Evolutionary conservation across 805 yeast species (phyloP).

Genomic region (Myxozyma lipomycoides): DNA sequence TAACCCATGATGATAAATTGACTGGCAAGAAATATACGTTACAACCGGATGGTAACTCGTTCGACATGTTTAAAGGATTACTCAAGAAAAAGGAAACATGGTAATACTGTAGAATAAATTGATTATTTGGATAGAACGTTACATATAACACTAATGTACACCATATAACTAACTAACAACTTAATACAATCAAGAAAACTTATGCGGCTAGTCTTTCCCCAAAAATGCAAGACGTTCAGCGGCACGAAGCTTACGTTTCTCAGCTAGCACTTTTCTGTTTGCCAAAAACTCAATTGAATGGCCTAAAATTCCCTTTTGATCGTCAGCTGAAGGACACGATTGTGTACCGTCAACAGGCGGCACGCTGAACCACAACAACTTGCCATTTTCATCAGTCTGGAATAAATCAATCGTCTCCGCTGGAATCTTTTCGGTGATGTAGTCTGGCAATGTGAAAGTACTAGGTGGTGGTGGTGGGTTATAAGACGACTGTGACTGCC

Average conservation of each 20-base stretch:
- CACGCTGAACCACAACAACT: conserved; percentile 31
- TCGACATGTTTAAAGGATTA: conserved; percentile 88
- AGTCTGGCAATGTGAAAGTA: conserved; percentile 37
- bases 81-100: conserved; percentile 52
- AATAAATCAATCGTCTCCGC: conserved; percentile 26
- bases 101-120: neutral
- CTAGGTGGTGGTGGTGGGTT: conserved; percentile 37
- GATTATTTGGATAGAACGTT: too few relatives aligned
- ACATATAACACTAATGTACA: too few relatives aligned
- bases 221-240: conserved; percentile 4
- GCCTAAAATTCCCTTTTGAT: conserved; percentile 19
- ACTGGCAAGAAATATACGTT: conserved; percentile 61
- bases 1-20: conserved; percentile 43
- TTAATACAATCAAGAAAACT: too few relatives aligned
- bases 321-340: neutral
- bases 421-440: conserved; percentile 27
- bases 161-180: neutral
- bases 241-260: conserved; percentile 21
- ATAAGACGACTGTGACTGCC: conserved; percentile 18
- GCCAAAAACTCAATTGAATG: conserved; percentile 24
- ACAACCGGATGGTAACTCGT: conserved; percentile 97
- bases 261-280: conserved; percentile 11
- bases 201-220: neutral
- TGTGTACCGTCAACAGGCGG: conserved; percentile 31
- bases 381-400: conserved; percentile 27